Evolutionary conservation across 495 filamentous ascomycete genomes (phyloP), one percentile per base, ranked within the genome.

Genomic region (Xylaria longipes): DNA sequence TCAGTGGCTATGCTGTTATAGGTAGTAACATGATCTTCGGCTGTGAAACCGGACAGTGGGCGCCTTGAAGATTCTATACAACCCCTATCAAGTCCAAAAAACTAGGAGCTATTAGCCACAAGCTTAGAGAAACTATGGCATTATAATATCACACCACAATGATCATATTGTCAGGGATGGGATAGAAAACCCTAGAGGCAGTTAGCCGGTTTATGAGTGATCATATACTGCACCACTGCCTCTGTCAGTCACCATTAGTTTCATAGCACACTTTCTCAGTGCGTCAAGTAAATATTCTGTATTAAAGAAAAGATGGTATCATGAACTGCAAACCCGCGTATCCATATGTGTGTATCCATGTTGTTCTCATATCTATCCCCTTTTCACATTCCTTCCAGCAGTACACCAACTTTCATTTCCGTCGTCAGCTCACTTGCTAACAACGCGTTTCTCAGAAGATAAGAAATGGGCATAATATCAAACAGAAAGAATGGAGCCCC

Each of bases 251-350:
- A 45, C 9, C 14, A 29, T 3, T 3, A 3, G 12, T 5, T 39
- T 20, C 58, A 62, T 62, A 39, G 3, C n/a, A 46, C 27, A 17
- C 61, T 64, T 64, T 29, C 27, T 64, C 61, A 33, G 33, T 12
- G 5, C 37, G 1, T 33, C 39, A 46, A 46, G 15, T 64, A 64
- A 46, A 45, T 29, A 20, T 3, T 46, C 31, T 15, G 5, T 33
- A 46, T 12, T n/a, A 20, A 33, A 48, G 17, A 27, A 39, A 6
- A 65, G 0, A 25, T 62, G 35, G 33, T 37, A 39, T 62, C 60
- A 62, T 22, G 4, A 41, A 7, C 11, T 43, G 17, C 17, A 61
- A 61, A 39, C 12, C 6, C 57, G 22, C 57, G 14, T 20, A 37
- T 39, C 20, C 57, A 37, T 62, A 41, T n/a, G n/a, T n/a, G n/a